Evolutionary conservation across 371 early-diverging fungal genomes (phyloP), one percentile per base, ranked within the genome.

Genomic region (Cokeromyces recurvatus): DNA sequence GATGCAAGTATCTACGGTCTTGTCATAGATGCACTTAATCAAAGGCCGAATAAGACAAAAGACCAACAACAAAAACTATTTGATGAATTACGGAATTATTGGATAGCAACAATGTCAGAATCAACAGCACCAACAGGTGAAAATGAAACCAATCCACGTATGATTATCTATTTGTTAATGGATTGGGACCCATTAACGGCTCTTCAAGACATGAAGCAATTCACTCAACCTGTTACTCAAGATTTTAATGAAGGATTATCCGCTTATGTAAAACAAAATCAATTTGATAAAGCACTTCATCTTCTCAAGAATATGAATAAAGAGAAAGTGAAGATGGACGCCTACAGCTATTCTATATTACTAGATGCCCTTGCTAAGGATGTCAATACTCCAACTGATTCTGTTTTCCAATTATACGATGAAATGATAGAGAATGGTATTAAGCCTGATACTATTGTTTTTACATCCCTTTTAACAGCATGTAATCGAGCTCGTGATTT

Each of bases 281-380:
- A 51, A 17, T 60, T 67, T 19, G 14, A 31, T 15, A 53, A 64
- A 12, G 74, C 77, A 4, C 17, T 68, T 7, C 47, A 63, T 2
- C 39, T 73, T 4, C 67, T 64, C 35, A 43, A 53, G 12, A 22
- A 12, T 7, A 71, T 67, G 71, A 38, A 57, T 5, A 10, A 62
- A 24, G 45, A 46, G 6, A 42, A 39, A 4, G 47, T 69, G 2
- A 39, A 39, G 5, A 57, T 65, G 15, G 67, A 71, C 40, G 36
- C 37, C 7, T 62, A 29, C 25, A 71, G 62, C 22, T 73, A 73
- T 31, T 41, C 53, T 21, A 71, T 73, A 29, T 17, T 71, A 4
- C 68, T 73, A 38, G 70, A 68, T 31, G 57, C 62, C 3, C 24
- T 69, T 0, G 57, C 52, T 27, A 73, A 73, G 32, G 68, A 65